Base-by-base conservation (phyloP, 148 eudicot species). In the Rhododendron molle region DNA sequence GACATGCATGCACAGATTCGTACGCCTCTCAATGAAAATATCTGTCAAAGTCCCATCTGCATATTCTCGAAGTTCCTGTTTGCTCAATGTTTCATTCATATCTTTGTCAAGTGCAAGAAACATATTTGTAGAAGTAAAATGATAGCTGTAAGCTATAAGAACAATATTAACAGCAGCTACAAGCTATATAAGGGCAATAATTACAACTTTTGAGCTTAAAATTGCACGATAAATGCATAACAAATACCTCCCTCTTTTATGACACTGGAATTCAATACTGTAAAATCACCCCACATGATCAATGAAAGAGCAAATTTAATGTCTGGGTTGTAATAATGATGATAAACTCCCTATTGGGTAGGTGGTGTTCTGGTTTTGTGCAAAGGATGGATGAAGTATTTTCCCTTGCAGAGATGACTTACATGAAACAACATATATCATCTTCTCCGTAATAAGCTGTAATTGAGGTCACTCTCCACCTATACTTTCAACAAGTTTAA, bases 81-180 rank as follows among this genome's bases (percentile, higher is more conserved):
- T 95, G 94, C 98, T 93, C 87, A 97, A 90, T 46, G 96, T 92
- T 81, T 95, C 95, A 89, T 94, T 97, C 94, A 92, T 91, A 90
- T 97, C 99, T 89, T 97, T 97, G 88, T 97, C 99, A 87, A 97
- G 98, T 85, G 98, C 98, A 86, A 95, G 96, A 85, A 97, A 97
- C 98, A 97, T 93, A 89, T 95, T 98, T 97, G 91, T 87, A 86
- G 28, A 83, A 88, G 73, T 78, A 62, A 49, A 50, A 89, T 28
- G 40, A 54, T 73, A 50, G 79, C 36, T 50, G 79, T 62, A 84
- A 85, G 40, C 21, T 34, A 36, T 74, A 47, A 60, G 20, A 76
- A 72, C 5, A 13, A 84, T 18, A 49, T 30, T 54, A 4, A 86
- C 38, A 73, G 71, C n/a, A 67, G 71, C 43, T 36, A 32, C 26